Evolutionary conservation across 305 asterid genomes (phyloP), one percentile per base, ranked within the genome.

Genomic region (Solanum aculeatissimum): DNA sequence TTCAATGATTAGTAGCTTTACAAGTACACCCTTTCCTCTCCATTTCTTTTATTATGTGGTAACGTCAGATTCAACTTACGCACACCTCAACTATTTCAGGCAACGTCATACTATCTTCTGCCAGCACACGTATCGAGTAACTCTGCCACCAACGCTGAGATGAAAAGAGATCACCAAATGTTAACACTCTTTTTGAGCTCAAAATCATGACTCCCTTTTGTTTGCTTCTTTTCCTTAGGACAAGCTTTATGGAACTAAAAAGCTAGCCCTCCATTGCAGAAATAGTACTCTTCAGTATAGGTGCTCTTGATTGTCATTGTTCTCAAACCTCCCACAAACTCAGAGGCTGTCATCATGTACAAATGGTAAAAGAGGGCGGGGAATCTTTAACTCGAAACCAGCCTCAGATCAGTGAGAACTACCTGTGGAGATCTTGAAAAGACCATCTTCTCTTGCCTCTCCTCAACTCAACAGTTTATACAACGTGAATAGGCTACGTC

Each of bases 41-140:
- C 3, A n/a, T 71, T 71, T 70, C 51, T 70, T n/a, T n/a, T 42
- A 42, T n/a, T 2, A 9, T n/a, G 40, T 42, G 32, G 8, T 5
- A 1, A 9, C 6, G 0, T n/a, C 3, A 0, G 9, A 40, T 21
- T 1, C 12, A 45, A 0, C 40, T 23, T 45, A 25, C 0, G 1
- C 38, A 14, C 29, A 69, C 18, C 53, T 69, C 6, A n/a, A 69
- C 9, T 60, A 62, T 13, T 12, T 25, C 38, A 62, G 1, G 1
- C 1, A 1, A 25, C 12, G 35, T 27, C n/a, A 15, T 70, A 5
- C 4, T 69, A 69, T 38, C 18, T 25, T 69, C 29, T 0, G 0
- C 51, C 16, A 1, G 0, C 5, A 5, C n/a, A 74, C 0, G 4
- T 47, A 74, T 21, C 1, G 2, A 45, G 81, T 23, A 74, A 74